Conservation (phyloP, 805 yeast species). For the Metschnikowia hibisci region DNA sequence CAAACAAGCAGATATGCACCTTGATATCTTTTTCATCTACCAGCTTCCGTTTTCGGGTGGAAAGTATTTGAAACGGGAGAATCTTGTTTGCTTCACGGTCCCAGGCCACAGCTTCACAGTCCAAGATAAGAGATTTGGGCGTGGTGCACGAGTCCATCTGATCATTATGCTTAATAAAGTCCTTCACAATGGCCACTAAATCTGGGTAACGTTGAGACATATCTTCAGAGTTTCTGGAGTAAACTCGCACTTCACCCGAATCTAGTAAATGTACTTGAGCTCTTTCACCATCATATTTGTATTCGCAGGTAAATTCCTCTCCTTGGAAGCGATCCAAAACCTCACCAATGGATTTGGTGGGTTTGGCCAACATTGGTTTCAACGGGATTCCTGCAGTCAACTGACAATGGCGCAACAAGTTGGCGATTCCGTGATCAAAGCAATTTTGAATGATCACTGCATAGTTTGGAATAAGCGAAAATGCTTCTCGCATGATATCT, state of each 20-base stretch:
- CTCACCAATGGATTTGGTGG: slow-evolving; percentile 91
- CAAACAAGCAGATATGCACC: slow-evolving; percentile 88
- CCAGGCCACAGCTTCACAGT: slow-evolving; percentile 98
- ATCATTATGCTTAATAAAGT: slow-evolving; percentile 42
- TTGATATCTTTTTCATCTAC: slow-evolving; percentile 84
- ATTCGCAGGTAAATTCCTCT: slow-evolving; percentile 87
- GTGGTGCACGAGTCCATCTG: slow-evolving; percentile 8
- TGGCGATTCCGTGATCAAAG: slow-evolving; percentile 60
- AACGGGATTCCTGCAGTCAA: slow-evolving; percentile 90
- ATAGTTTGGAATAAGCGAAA: slow-evolving; percentile 86
- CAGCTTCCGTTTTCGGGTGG: slow-evolving; percentile 92
- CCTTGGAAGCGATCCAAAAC: slow-evolving; percentile 85
- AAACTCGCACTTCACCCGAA: slow-evolving; percentile 67
- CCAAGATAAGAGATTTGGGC: slow-evolving; percentile 67
- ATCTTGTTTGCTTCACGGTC: slow-evolving; percentile 74
- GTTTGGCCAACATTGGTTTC: slow-evolving; percentile 98
- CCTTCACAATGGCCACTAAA: slow-evolving; percentile 62
- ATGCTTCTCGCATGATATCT: slow-evolving; percentile 76
- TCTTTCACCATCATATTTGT: slow-evolving; percentile 96
- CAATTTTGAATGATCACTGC: slow-evolving; percentile 69
- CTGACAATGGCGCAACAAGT: slow-evolving; percentile 63
- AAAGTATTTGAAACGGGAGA: slow-evolving; percentile 86
- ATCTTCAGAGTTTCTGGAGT: slow-evolving; percentile 93
- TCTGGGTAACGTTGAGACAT: slow-evolving; percentile 97
- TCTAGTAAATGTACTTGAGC: slow-evolving; percentile 83